These are phyloP conservation scores for Plasmodium coatneyi DNA, from an alignment of 169 alveolate species.

Conservation along the genomic window DNA sequence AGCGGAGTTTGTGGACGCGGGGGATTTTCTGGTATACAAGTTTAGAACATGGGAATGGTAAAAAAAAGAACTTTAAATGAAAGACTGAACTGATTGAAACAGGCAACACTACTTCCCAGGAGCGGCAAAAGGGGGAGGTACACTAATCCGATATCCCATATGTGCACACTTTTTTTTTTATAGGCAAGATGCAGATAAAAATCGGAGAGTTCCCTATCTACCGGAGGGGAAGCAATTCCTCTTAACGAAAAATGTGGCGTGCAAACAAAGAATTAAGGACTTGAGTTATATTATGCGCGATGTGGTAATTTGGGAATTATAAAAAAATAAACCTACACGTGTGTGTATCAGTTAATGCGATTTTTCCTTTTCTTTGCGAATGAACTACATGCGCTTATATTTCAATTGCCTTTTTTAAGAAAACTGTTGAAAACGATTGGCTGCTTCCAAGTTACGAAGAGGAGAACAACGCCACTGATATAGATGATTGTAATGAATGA, in stretches of 20 bases:
- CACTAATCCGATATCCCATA: background rate
- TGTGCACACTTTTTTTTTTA: background rate
- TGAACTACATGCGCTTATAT: background rate
- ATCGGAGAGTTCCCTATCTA: constrained; percentile 70
- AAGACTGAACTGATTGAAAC: background rate
- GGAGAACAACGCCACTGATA: constrained; percentile 56
- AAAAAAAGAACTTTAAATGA: background rate
- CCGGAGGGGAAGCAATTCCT: constrained; percentile 78
- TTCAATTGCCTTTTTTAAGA: constrained; percentile 2
- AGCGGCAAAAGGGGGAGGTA: background rate
- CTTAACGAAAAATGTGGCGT: constrained; percentile 75
- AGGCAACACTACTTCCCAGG: background rate
- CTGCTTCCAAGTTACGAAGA: constrained; percentile 57
- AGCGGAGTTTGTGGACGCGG: constrained; percentile 80
- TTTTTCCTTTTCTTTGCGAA: constrained; percentile 5
- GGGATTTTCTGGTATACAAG: constrained; percentile 77
- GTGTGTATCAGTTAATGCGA: background rate
- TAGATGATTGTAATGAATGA: constrained; percentile 30
- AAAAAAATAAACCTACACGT: background rate
- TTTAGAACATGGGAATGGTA: constrained; percentile 83
- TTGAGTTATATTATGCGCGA: constrained; percentile 50
- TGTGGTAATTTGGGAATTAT: constrained; percentile 15
- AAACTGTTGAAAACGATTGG: constrained; percentile 71
- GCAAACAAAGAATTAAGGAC: constrained; percentile 75
- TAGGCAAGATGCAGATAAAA: constrained; percentile 73